A percentile compares a stretch with the other conserved stretches of the same genome.
These are phyloP conservation scores for Alternaria gaisen DNA, from an alignment of 2,329 filamentous ascomycete genomes.

Conservation along the genomic window DNA sequence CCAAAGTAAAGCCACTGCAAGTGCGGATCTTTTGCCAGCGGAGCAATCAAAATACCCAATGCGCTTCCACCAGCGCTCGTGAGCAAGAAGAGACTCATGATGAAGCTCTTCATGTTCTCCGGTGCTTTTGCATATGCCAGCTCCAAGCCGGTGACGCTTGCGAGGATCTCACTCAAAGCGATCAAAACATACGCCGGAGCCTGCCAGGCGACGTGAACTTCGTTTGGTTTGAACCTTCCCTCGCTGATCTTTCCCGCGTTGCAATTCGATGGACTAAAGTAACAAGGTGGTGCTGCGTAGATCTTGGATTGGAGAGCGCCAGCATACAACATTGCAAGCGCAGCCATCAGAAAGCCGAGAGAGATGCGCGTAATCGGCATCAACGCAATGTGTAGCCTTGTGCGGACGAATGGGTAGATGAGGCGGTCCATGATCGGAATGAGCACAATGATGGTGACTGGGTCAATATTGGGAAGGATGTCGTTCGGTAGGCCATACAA, in stretches of 20 bases:
- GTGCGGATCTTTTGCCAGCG: slow-evolving; percentile 69
- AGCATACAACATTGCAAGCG: slow-evolving; percentile 64
- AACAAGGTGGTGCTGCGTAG: slow-evolving; percentile 64
- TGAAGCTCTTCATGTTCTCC: slow-evolving; percentile 58
- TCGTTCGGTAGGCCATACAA: slow-evolving; percentile 59
- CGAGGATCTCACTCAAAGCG: slow-evolving; percentile 57
- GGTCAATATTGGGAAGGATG: slow-evolving; percentile 59
- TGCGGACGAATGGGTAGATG: slow-evolving; percentile 57
- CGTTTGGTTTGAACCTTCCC: slow-evolving; percentile 50
- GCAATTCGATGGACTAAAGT: slow-evolving; percentile 54
- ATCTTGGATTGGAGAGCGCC: slow-evolving; percentile 66
- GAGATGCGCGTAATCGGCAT: slow-evolving; percentile 63
- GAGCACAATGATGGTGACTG: slow-evolving; percentile 57
- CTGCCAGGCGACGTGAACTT: slow-evolving; percentile 57
- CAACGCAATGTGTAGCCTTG: slow-evolving; percentile 51
- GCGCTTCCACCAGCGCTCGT: slow-evolving; percentile 67
- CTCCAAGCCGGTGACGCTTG: slow-evolving; percentile 58
- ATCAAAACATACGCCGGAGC: slow-evolving; percentile 58
- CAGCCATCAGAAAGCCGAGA: slow-evolving; percentile 62
- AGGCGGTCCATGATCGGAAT: slow-evolving; percentile 57
- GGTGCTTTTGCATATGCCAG: slow-evolving; percentile 59
- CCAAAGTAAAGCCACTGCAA: slow-evolving; percentile 73
- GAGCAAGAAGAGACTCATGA: slow-evolving; percentile 67
- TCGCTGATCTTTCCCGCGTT: slow-evolving; percentile 43
- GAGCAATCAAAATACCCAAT: slow-evolving; percentile 69